Conservation (phyloP, 2,329 filamentous ascomycete genomes). For the Phaeoacremonium minimum region DNA sequence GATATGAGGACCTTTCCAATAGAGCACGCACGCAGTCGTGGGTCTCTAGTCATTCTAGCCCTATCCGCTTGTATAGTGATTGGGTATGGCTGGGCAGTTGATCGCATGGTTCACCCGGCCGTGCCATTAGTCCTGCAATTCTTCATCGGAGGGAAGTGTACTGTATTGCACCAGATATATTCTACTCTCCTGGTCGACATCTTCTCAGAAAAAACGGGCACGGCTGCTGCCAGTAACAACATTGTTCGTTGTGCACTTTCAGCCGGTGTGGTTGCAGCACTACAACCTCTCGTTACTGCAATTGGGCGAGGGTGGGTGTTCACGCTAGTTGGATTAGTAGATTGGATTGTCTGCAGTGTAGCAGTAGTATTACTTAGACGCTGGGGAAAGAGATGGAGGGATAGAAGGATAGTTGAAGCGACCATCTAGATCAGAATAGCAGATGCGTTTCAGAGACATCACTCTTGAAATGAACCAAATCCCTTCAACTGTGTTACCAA, state of each 20-base stretch:
- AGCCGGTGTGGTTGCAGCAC: constrained; percentile 48
- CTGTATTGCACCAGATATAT: constrained; percentile 54
- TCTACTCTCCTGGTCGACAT: constrained; percentile 56
- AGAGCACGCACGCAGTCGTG: constrained; percentile 43
- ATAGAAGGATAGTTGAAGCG: too few relatives aligned
- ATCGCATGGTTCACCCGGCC: constrained; percentile 41
- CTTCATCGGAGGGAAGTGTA: constrained; percentile 46
- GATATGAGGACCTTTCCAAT: constrained; percentile 43
- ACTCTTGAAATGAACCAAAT: too few relatives aligned
- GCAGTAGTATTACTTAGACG: constrained; percentile 39
- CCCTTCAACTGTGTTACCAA: too few relatives aligned
- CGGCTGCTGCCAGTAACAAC: constrained; percentile 56
- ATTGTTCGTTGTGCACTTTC: constrained; percentile 52
- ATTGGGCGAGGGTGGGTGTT: constrained; percentile 56
- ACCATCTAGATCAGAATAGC: too few relatives aligned
- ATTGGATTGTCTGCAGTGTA: constrained; percentile 36
- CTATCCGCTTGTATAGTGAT: constrained; percentile 45
- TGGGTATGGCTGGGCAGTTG: constrained; percentile 51
- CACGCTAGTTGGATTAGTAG: constrained; percentile 46
- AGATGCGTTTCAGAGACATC: too few relatives aligned
- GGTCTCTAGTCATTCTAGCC: constrained; percentile 46
- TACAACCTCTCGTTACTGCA: constrained; percentile 46
- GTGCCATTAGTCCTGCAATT: constrained; percentile 48
- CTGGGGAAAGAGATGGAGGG: constrained; percentile 39
- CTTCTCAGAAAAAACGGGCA: constrained; percentile 49